phyloP scores from a whole-genome alignment of 179 eudicot genomes.

The Beta lomatogona region DNA sequence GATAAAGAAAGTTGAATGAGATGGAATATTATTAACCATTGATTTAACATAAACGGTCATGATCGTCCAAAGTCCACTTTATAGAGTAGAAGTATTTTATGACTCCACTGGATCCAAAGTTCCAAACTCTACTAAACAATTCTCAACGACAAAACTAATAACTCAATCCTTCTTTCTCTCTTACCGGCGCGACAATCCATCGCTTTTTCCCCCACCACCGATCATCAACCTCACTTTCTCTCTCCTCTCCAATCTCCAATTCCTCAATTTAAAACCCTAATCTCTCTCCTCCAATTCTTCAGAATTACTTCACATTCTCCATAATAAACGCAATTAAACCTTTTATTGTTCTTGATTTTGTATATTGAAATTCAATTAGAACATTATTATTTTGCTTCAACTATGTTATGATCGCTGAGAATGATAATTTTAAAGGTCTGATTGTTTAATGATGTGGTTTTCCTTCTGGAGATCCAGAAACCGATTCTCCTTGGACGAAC shows the following conservation, averaged over 20 bases:
- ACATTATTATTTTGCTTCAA: not conserved
- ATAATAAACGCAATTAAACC: not conserved
- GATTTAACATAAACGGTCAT: no score
- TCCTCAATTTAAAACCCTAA: slow-evolving; percentile 17
- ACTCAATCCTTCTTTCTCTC: slow-evolving; percentile 14
- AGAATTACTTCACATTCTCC: not conserved
- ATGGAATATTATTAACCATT: no score
- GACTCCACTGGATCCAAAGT: no score
- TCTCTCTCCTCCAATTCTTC: not conserved
- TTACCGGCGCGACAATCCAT: slow-evolving; percentile 18
- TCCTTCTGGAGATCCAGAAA: slow-evolving; percentile 91
- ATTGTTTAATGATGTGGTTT: slow-evolving; percentile 75
- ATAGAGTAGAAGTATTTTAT: no score
- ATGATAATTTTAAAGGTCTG: slow-evolving; percentile 32
- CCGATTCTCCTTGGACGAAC: slow-evolving; percentile 90
- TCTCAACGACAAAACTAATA: not conserved
- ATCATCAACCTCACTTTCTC: not conserved
- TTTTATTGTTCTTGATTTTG: not conserved
- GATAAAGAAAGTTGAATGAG: no score
- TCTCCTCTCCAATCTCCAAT: slow-evolving; percentile 1
- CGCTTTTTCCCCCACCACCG: slow-evolving; percentile 10
- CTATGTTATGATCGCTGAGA: slow-evolving; percentile 15
- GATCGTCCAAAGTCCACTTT: no score
- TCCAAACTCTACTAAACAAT: not conserved
- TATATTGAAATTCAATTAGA: not conserved